Conservation (phyloP, 768 basidiomycete genomes). For the Lactarius akahatsu region DNA sequence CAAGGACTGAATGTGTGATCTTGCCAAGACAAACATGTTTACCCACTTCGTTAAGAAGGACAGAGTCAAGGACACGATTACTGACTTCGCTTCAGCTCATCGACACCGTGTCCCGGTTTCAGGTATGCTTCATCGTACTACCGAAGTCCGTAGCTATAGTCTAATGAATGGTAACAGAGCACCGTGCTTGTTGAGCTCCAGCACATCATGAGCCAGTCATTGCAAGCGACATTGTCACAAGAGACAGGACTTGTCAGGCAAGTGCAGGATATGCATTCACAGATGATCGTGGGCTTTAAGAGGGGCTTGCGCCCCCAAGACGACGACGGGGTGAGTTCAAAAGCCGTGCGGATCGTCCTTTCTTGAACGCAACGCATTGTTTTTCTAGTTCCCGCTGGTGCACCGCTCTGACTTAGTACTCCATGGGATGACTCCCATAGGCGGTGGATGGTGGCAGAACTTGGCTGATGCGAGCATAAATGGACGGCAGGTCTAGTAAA, state of each 20-base stretch:
- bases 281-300: slow-evolving; percentile 15
- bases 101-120: slow-evolving; percentile 18
- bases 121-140: slow-evolving; percentile 1
- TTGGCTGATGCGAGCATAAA: slow-evolving; percentile 10
- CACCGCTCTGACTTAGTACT: slow-evolving; percentile 16
- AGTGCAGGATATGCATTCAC: slow-evolving; percentile 16
- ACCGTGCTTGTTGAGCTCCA: slow-evolving; percentile 17
- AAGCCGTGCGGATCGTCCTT: not conserved
- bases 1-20: slow-evolving; percentile 17
- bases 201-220: slow-evolving; percentile 13
- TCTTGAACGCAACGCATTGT: not conserved
- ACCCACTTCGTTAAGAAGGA: slow-evolving; percentile 10
- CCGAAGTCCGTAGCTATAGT: not conserved
- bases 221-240: slow-evolving; percentile 11
- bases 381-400: slow-evolving; percentile 17
- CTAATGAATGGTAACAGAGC: slow-evolving; percentile 3
- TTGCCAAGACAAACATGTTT: slow-evolving; percentile 9
- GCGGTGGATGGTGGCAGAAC: slow-evolving; percentile 14
- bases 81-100: slow-evolving; percentile 15
- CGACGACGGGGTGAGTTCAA: slow-evolving; percentile 15
- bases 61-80: slow-evolving; percentile 13
- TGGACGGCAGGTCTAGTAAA: slow-evolving; percentile 15
- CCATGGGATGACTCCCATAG: slow-evolving; percentile 13
- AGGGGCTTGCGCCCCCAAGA: slow-evolving; percentile 15
- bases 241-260: slow-evolving; percentile 20